Evolutionary conservation across 805 yeast species (phyloP).

Genomic region (Tanozyma kutaoensis): DNA sequence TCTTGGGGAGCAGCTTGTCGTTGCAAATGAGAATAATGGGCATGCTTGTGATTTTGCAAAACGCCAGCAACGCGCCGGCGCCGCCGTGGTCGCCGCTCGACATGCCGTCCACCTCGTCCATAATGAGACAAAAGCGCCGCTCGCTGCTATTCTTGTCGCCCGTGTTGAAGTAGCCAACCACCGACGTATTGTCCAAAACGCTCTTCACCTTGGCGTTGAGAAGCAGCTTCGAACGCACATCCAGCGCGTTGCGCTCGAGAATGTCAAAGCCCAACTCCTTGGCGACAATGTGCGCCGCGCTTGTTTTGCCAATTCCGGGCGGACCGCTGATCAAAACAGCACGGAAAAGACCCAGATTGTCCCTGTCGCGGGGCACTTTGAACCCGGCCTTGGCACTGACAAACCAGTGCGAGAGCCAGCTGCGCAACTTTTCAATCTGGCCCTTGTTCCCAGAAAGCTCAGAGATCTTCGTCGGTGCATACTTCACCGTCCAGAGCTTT

Average conservation of each 20-base stretch:
- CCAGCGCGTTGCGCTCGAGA: slow-evolving; percentile 74
- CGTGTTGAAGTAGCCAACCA: slow-evolving; percentile 52
- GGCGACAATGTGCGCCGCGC: slow-evolving; percentile 69
- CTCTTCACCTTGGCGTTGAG: slow-evolving; percentile 57
- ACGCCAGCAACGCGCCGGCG: slow-evolving; percentile 83
- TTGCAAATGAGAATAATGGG: slow-evolving; percentile 92
- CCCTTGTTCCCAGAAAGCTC: slow-evolving; percentile 83
- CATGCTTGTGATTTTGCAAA: slow-evolving; percentile 72
- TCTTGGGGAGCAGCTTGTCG: slow-evolving; percentile 83
- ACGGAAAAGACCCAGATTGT: slow-evolving; percentile 57
- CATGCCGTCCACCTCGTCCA: slow-evolving; percentile 99
- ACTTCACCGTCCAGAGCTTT: slow-evolving; percentile 83
- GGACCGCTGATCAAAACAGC: slow-evolving; percentile 85
- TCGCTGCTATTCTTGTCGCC: slow-evolving; percentile 20
- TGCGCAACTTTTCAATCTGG: slow-evolving; percentile 46
- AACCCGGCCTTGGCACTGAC: slow-evolving; percentile 40
- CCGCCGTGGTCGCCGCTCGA: slow-evolving; percentile 99
- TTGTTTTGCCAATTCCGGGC: slow-evolving; percentile 78
- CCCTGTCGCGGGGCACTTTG: slow-evolving; percentile 38
- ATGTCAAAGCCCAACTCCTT: slow-evolving; percentile 58
- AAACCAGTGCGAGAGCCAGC: slow-evolving; percentile 76
- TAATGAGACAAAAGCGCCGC: slow-evolving; percentile 64
- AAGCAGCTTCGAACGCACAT: slow-evolving; percentile 75
- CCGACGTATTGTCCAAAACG: slow-evolving; percentile 69
- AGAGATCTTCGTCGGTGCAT: slow-evolving; percentile 66